Conservation (phyloP, 805 yeast genomes). For the Nadsonia fulvescens region DNA sequence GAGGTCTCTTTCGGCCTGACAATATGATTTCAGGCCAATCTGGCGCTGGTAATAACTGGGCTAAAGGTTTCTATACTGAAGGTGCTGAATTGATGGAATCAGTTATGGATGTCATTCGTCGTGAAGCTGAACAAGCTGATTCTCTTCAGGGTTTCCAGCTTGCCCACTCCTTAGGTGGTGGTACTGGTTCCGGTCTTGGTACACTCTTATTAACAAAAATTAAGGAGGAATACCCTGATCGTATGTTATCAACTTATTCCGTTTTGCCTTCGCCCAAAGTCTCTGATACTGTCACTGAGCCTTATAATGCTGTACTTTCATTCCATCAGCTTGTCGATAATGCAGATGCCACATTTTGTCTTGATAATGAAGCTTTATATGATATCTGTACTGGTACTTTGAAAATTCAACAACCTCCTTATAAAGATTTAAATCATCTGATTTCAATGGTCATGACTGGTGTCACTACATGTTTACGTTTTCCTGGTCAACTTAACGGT, state of each 20-base stretch:
- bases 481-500: conserved; percentile 89
- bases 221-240: conserved; percentile 85
- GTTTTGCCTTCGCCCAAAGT: conserved; percentile 87
- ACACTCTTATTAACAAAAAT: conserved; percentile 71
- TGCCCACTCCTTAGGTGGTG: conserved; percentile 72
- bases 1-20: conserved; percentile 82
- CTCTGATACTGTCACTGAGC: conserved; percentile 88
- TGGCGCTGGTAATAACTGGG: conserved; percentile 95
- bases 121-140: conserved; percentile 91
- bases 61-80: conserved; percentile 92
- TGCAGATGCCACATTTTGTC: conserved; percentile 87
- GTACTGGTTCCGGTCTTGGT: conserved; percentile 97
- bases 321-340: conserved; percentile 84
- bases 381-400: conserved; percentile 78
- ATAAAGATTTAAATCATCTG: conserved; percentile 63
- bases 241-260: conserved; percentile 96
- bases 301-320: conserved; percentile 84
- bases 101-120: conserved; percentile 77
- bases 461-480: conserved; percentile 84
- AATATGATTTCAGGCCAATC: conserved; percentile 80
- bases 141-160: conserved; percentile 92
- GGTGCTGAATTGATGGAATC: conserved; percentile 92
- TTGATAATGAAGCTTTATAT: conserved; percentile 87
- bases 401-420: conserved; percentile 61
- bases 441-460: conserved; percentile 91